Base-by-base conservation (phyloP, 495 filamentous ascomycete species). In the Podospora bellae-mahoneyi region DNA sequence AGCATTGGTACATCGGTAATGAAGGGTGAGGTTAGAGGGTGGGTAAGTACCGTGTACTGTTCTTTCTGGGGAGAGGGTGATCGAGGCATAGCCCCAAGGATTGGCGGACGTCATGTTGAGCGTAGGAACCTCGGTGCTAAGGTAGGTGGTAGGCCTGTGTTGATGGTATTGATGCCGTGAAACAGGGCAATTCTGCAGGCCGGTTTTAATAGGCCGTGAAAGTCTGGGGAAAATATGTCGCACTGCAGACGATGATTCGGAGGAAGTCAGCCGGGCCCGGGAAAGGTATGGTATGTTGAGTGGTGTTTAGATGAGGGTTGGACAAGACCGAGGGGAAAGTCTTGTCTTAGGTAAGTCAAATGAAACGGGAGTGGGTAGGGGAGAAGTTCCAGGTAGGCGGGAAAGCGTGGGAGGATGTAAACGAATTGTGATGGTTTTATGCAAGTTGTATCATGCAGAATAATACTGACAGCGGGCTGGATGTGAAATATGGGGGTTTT, bases 231-330 rank as follows among this genome's bases (percentile, higher is more conserved):
- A 26, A 26, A 5, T 56, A 16, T 5, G 16, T 48, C 18, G 16
- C 18, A 44, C 30, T 34, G 39, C 18, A 0, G 34, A 13, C 7
- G n/a, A 13, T 4, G n/a, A 57, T 62, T n/a, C 60, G n/a, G 62
- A 65, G 20, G 39, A 64, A 26, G 56, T 60, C 56, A 3, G 56
- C 59, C 34, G 26, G 39, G 44, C 39, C 39, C 39, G 39, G 39
- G 39, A 48, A 48, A 48, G 39, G 7, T 48, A 48, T 48, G 39
- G 39, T 48, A 5, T 18, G 13, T 23, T 23, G 23, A 23, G 23
- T 23, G 23, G 23, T 23, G 15, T 48, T 13, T 48, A 48, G 2
- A 13, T 5, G 39, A 48, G 39, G 39, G 39, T 48, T 48, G 39
- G 39, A 13, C 39, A 48, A 48, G 39, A 48, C 7, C 0, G 15